Evolutionary conservation across 441 rosid genomes (phyloP), one percentile per base, ranked within the genome.

Genomic region (Hypseocharis bilobata): DNA sequence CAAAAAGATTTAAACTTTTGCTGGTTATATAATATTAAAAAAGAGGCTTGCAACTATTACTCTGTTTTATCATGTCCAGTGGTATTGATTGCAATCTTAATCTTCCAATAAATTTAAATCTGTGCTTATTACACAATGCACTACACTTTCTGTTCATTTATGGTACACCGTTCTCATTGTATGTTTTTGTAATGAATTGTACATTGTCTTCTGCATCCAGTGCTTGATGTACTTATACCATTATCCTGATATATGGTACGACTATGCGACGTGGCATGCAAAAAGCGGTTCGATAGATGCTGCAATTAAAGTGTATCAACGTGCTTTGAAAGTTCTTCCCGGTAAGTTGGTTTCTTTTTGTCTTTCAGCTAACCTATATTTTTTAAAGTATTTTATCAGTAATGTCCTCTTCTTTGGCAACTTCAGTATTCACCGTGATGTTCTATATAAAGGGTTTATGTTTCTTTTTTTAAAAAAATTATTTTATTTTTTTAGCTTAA

Each of bases 171-270:
- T 59, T 30, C 11, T 59, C 13, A 56, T 42, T 29, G 56, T 27
- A 23, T 36, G 38, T 38, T 66, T 61, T 19, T n/a, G 10, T 57
- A 3, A 68, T 64, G 58, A 42, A 32, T 64, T 68, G 47, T 74
- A 49, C 29, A 25, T 75, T 60, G 55, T 70, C 40, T 71, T 77
- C 38, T 52, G 62, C 76, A 63, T 67, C 49, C 87, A 91, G 97
- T 86, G 97, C 82, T 79, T 93, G 73, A 90, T 90, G 95, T 90
- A 87, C 78, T 78, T 93, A 69, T 88, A 87, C 79, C 97, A 93
- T 82, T 93, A 88, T 74, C 96, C 95, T 67, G 92, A 88, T 78
- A 78, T 84, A 76, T 93, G 96, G 99, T 85, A 88, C 77, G 95
- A 93, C 80, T 93, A 87, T 83, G 97, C 96, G 67, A 85, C 82